These are phyloP conservation scores for Ophiocordyceps camponoti-floridani DNA, from an alignment of 2,329 filamentous ascomycete genomes.

Conservation along the genomic window DNA sequence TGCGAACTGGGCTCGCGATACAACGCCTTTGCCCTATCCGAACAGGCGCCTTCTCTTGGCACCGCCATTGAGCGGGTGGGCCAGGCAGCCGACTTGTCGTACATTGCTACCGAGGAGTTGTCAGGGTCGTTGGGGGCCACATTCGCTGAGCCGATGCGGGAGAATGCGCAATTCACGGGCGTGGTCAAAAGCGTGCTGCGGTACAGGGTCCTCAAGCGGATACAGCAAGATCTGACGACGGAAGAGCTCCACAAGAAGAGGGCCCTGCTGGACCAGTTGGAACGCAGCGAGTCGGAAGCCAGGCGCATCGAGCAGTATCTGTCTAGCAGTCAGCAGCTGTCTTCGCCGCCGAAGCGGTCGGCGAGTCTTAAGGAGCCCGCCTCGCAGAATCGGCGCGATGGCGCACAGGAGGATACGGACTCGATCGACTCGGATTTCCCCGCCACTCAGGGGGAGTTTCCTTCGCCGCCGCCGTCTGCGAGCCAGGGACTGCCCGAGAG, in stretches of 20 bases:
- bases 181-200: constrained; percentile 78
- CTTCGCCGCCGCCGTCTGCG: constrained; percentile 48
- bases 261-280: constrained; percentile 66
- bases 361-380: constrained; percentile 34
- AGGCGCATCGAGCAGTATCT: constrained; percentile 89
- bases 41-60: constrained; percentile 74
- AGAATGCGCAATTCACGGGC: constrained; percentile 91
- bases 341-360: constrained; percentile 48
- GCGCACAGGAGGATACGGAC: constrained; percentile 56
- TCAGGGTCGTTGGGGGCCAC: constrained; percentile 75
- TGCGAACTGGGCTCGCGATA: constrained; percentile 90
- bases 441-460: constrained; percentile 59
- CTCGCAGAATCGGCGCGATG: constrained; percentile 33
- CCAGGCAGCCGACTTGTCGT: constrained; percentile 88
- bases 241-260: constrained; percentile 86
- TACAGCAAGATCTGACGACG: constrained; percentile 93
- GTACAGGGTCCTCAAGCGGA: constrained; percentile 81
- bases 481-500: constrained; percentile 51
- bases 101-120: constrained; percentile 86
- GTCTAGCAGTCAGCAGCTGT: constrained; percentile 48
- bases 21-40: constrained; percentile 90
- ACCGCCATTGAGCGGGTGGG: constrained; percentile 88
- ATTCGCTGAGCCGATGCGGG: constrained; percentile 94
- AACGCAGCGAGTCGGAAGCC: constrained; percentile 83
- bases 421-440: constrained; percentile 96